phyloP scores from a whole-genome alignment of 371 early-diverging fungal genomes.

The Mortierella sp. region DNA sequence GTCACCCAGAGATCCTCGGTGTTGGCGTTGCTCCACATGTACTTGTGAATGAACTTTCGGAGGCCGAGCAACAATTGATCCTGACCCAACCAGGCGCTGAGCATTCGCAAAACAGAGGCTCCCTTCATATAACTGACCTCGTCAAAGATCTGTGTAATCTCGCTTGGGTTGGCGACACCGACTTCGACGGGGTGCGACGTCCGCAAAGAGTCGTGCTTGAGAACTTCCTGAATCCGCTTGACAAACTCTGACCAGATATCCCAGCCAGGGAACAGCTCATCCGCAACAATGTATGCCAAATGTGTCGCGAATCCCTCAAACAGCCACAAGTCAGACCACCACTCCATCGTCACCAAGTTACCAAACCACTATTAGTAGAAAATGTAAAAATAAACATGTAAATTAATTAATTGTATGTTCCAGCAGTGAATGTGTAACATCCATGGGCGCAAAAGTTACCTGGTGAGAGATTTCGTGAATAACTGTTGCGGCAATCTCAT shows the following conservation, averaged over 20 bases:
- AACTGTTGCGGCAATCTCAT: constrained; percentile 87
- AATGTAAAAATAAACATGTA: not conserved
- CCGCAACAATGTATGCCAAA: constrained; percentile 87
- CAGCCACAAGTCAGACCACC: constrained; percentile 95
- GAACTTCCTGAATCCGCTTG: constrained; percentile 77
- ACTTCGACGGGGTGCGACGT: constrained; percentile 96
- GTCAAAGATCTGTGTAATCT: constrained; percentile 90
- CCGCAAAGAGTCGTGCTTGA: constrained; percentile 84
- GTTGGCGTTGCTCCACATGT: constrained; percentile 86
- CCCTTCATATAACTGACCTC: constrained; percentile 92
- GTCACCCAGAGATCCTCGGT: constrained; percentile 91
- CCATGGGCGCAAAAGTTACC: constrained; percentile 21
- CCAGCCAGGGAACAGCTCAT: constrained; percentile 85
- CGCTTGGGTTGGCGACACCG: constrained; percentile 81
- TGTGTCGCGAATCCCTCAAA: constrained; percentile 99
- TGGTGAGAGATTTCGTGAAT: constrained; percentile 97
- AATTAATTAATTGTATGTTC: not conserved
- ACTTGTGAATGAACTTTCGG: constrained; percentile 82
- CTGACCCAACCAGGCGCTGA: constrained; percentile 83
- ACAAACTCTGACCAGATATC: constrained; percentile 77
- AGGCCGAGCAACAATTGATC: constrained; percentile 85
- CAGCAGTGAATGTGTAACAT: not conserved
- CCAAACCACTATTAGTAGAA: constrained; percentile 85
- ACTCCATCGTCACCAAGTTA: constrained; percentile 93
- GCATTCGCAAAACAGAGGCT: constrained; percentile 94